Base-by-base conservation (phyloP, 805 yeast genomes). In the Sungouiozyma intestinalis region DNA sequence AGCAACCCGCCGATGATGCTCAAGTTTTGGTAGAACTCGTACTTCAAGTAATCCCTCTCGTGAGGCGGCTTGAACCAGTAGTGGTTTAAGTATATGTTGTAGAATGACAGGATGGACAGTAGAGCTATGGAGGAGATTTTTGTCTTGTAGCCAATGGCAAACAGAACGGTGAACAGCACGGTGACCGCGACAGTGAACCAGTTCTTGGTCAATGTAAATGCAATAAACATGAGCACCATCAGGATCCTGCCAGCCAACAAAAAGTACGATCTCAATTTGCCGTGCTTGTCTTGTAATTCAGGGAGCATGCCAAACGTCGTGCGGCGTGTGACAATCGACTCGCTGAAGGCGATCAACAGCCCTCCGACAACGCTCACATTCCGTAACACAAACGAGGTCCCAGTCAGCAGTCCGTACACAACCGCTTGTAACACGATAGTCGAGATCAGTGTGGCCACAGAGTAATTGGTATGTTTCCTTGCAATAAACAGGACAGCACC, bases 1-100 rank as follows among this genome's bases (percentile, higher is more conserved):
- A 90, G 67, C 48, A 90, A 74, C 1, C 97, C 98, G 44, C 98
- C 98, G 40, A 90, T 88, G 60, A 90, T 90, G 44, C 94, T 82
- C 59, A 90, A 71, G 33, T 95, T 86, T 68, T 92, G 98, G 74
- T 83, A 90, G 63, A 84, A 85, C 65, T 88, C 97, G 63, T 88
- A 92, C 64, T 84, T 84, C 62, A 86, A 67, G 64, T 78, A 84
- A 65, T 90, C 98, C 57, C 96, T 79, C 64, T 79, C 76, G 47
- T 72, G 74, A 40, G 74, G 59, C 40, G 76, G 74, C 61, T 77
- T 80, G 42, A 76, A 68, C 98, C 98, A 90, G 71, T 86, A 90
- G 55, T 85, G 85, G 69, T 92, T 90, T 48, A 80, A 77, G 35
- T 79, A 63, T 45, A 85, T 61, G 65, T 92, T 88, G 72, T 85